Percentiles rank a stretch among this genome's conserved stretches.
Evolutionary conservation across 2,329 filamentous ascomycete genomes (phyloP).

Genomic region (Zasmidium citrigriseum): DNA sequence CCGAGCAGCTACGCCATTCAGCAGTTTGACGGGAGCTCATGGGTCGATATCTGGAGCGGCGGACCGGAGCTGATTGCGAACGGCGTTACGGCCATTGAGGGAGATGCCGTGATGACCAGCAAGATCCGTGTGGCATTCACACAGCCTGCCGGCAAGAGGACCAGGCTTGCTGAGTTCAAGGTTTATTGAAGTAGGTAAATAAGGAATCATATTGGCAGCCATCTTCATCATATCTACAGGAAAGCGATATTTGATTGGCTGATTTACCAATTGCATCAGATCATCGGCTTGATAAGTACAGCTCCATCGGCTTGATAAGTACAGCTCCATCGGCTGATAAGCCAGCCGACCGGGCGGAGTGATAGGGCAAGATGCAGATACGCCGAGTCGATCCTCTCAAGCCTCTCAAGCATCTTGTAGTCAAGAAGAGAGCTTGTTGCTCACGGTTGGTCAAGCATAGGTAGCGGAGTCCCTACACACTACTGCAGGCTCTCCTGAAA

Average conservation of each 20-base stretch:
- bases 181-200: conserved; percentile 27
- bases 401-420: too few relatives aligned
- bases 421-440: not conserved
- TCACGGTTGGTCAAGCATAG: too few relatives aligned
- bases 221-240: not conserved
- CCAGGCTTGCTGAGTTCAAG: conserved; percentile 43
- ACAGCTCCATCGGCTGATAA: not conserved
- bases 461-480: not conserved
- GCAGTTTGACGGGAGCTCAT: conserved; percentile 26
- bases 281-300: not conserved
- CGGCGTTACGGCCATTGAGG: conserved; percentile 39
- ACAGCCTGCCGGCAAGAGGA: conserved; percentile 35
- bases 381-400: too few relatives aligned
- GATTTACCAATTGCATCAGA: not conserved
- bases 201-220: not conserved
- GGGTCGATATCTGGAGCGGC: conserved; percentile 32
- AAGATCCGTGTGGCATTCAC: conserved; percentile 37
- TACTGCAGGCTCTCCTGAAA: not conserved
- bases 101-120: conserved; percentile 29
- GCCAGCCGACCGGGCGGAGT: not conserved
- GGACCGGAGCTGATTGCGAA: conserved; percentile 35
- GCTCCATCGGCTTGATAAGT: not conserved
- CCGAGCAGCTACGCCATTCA: conserved; percentile 36
- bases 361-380: not conserved
- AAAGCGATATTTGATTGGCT: not conserved